Percentiles rank a stretch among this genome's conserved stretches.
phyloP scores from a whole-genome alignment of 2,329 filamentous ascomycete genomes.

The Elsinoe arachidis region DNA sequence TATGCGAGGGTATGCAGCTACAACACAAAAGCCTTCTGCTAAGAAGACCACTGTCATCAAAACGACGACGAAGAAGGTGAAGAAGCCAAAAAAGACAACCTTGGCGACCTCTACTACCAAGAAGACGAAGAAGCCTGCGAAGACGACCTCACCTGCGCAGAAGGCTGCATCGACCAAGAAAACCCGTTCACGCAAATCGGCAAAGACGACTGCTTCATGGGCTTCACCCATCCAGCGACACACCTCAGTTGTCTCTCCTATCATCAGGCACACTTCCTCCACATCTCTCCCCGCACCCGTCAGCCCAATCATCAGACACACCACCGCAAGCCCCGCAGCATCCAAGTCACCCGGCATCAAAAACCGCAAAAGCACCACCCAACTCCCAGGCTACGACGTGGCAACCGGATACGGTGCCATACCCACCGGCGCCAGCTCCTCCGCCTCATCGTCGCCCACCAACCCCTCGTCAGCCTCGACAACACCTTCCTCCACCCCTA shows the following conservation, averaged over 20 bases:
- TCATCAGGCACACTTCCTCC: background rate
- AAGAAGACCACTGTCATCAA: conserved; percentile 8
- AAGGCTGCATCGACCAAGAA: background rate
- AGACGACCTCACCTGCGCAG: background rate
- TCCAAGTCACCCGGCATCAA: background rate
- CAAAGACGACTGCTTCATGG: background rate
- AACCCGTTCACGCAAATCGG: background rate
- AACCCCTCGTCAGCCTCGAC: background rate
- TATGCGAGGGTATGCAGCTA: background rate
- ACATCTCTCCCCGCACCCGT: background rate
- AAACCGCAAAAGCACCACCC: background rate
- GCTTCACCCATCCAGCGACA: background rate
- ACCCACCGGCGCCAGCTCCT: background rate
- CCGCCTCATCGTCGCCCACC: background rate
- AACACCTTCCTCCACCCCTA: background rate
- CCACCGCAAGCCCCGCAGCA: background rate
- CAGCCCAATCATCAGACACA: background rate
- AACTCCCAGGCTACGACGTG: background rate
- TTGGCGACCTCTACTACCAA: conserved; percentile 9
- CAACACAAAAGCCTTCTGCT: background rate
- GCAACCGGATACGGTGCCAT: background rate
- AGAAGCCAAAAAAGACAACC: background rate
- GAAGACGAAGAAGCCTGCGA: background rate
- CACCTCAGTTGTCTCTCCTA: background rate
- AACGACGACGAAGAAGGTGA: conserved; percentile 12